Conservation (phyloP, 148 eudicot species). For the Fagopyrum homotropicum region DNA sequence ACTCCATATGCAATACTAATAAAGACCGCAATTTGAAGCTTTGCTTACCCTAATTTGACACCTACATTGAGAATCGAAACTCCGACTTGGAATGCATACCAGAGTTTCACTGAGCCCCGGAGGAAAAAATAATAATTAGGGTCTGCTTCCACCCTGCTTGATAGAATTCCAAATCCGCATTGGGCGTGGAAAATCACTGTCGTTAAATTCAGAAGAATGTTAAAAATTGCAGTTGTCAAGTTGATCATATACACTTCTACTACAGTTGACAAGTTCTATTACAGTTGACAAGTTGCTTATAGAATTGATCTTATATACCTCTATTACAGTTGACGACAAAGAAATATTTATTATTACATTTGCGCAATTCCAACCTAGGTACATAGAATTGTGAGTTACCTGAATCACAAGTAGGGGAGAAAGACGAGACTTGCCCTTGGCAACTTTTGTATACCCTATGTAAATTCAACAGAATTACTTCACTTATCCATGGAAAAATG, state of each 20-base stretch:
- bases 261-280: no score
- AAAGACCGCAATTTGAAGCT: not conserved
- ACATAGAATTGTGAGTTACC: slow-evolving; percentile 22
- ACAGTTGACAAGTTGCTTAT: no score
- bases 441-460: slow-evolving; percentile 66
- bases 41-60: slow-evolving; percentile 29
- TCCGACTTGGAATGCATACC: slow-evolving; percentile 27
- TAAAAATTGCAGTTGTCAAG: not conserved
- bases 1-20: not conserved
- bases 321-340: no score
- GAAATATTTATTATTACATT: no score
- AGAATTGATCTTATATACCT: no score
- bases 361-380: no score
- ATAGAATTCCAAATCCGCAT: slow-evolving; percentile 22
- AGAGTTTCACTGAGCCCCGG: slow-evolving; percentile 16
- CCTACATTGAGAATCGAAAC: slow-evolving; percentile 25
- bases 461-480: not conserved
- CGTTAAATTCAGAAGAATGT: not conserved
- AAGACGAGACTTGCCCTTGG: slow-evolving; percentile 52
- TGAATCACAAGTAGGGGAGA: slow-evolving; percentile 36
- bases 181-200: slow-evolving; percentile 5
- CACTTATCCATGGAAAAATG: no score
- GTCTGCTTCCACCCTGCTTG: slow-evolving; percentile 23
- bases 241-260: no score
- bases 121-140: slow-evolving; percentile 27